Conservation (phyloP, 1,139 yeast species). For the Candida buenavistaensis region DNA sequence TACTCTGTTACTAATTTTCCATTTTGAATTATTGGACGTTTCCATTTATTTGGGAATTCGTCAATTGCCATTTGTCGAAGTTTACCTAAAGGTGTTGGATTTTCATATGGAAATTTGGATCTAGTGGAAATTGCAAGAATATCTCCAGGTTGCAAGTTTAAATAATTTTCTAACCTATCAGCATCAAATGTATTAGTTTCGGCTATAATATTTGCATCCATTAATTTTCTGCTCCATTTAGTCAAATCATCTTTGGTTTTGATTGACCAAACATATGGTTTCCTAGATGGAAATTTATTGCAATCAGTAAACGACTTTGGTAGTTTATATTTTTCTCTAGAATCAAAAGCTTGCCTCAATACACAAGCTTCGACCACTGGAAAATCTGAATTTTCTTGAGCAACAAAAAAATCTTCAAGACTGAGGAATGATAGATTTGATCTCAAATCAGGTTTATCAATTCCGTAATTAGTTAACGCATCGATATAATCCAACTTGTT, state of each 20-base stretch:
- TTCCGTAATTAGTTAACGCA: constrained; percentile 76
- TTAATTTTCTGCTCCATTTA: constrained; percentile 44
- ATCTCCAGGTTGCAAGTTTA: constrained; percentile 66
- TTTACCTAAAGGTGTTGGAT: constrained; percentile 93
- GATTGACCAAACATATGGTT: constrained; percentile 58
- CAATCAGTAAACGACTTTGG: constrained; percentile 39
- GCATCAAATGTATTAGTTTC: constrained; percentile 18
- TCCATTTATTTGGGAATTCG: constrained; percentile 52
- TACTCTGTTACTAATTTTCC: constrained; percentile 19
- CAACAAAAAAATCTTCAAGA: constrained; percentile 41
- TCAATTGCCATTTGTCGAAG: constrained; percentile 73
- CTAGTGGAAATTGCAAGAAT: constrained; percentile 74
- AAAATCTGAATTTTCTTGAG: constrained; percentile 39
- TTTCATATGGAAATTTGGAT: constrained; percentile 69
- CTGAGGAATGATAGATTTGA: constrained; percentile 54
- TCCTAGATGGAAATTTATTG: constrained; percentile 54
- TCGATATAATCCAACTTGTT: constrained; percentile 59
- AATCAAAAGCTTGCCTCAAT: constrained; percentile 48
- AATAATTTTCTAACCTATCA: constrained; percentile 23
- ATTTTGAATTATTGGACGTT: constrained; percentile 34
- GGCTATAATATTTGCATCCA: constrained; percentile 29
- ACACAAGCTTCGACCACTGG: constrained; percentile 76
- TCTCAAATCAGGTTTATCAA: constrained; percentile 92
- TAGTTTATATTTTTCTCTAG: constrained; percentile 20
- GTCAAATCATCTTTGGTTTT: constrained; percentile 33